phyloP scores from a whole-genome alignment of 371 early-diverging fungal species.

The Massospora cicadina region DNA sequence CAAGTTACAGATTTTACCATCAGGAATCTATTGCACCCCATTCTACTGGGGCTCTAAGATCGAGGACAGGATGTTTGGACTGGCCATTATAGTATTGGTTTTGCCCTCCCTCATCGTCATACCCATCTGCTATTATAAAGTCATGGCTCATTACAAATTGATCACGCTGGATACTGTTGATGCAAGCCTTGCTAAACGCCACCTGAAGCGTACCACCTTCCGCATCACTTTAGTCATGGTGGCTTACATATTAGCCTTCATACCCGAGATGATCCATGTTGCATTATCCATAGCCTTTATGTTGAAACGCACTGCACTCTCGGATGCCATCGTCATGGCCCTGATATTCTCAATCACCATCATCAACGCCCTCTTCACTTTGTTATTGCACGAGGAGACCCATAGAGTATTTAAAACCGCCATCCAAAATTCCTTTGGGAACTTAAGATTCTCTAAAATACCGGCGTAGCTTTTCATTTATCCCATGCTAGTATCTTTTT shows the following conservation, averaged over 20 bases:
- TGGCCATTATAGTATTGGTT: not conserved
- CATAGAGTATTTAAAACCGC: no score
- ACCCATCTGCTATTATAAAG: not conserved
- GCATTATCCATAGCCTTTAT: not conserved
- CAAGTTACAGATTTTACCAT: not conserved
- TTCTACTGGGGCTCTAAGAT: not conserved
- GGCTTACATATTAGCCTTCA: not conserved
- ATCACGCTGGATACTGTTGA: not conserved
- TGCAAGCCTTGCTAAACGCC: not conserved
- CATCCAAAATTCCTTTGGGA: no score
- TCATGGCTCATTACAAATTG: not conserved
- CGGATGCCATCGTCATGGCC: not conserved
- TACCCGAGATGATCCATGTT: not conserved
- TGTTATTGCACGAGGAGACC: constrained; percentile 7
- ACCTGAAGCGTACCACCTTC: not conserved
- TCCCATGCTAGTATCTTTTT: no score
- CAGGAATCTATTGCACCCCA: not conserved
- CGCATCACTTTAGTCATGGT: not conserved
- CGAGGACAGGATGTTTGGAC: not conserved
- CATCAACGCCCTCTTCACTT: not conserved
- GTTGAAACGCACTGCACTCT: not conserved
- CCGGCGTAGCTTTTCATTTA: no score
- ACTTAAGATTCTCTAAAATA: no score
- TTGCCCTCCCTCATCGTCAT: not conserved
- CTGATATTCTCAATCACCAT: not conserved